phyloP scores from a whole-genome alignment of 805 yeast species.

The Ogataea ganodermae region DNA sequence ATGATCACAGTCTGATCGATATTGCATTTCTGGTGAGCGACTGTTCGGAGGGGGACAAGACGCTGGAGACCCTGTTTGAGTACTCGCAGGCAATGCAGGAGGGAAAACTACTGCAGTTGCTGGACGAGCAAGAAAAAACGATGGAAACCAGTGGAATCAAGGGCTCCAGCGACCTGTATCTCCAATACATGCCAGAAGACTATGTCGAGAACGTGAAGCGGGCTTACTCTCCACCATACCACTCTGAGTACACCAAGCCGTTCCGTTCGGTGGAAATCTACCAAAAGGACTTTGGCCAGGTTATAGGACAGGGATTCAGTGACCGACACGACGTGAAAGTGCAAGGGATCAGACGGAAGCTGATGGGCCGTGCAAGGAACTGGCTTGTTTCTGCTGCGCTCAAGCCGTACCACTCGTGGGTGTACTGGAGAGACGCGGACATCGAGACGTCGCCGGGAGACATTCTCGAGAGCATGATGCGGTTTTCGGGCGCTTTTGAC shows the following conservation, averaged over 20 bases:
- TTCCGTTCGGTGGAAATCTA: constrained; percentile 80
- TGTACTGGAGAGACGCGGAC: constrained; percentile 88
- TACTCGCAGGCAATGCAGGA: constrained; percentile 69
- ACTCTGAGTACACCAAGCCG: constrained; percentile 60
- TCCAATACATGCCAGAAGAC: constrained; percentile 64
- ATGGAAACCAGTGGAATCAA: constrained; percentile 38
- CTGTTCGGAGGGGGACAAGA: constrained; percentile 66
- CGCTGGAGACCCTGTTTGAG: constrained; percentile 64
- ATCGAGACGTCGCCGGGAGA: constrained; percentile 80
- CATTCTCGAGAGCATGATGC: constrained; percentile 74
- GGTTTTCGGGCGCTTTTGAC: constrained; percentile 56
- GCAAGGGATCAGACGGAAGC: constrained; percentile 79
- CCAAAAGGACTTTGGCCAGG: constrained; percentile 81
- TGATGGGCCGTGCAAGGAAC: constrained; percentile 86
- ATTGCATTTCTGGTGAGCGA: constrained; percentile 80
- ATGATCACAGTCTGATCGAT: constrained; percentile 78
- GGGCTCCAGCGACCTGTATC: constrained; percentile 64
- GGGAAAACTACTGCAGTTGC: constrained; percentile 57
- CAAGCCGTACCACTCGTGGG: constrained; percentile 87
- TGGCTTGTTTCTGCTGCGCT: constrained; percentile 77
- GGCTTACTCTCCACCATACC: constrained; percentile 69
- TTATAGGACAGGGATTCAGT: constrained; percentile 80
- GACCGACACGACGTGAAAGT: constrained; percentile 85
- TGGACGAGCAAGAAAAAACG: constrained; percentile 45
- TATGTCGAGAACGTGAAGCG: constrained; percentile 58